phyloP scores from a whole-genome alignment of 2,329 filamentous ascomycete species.

The Aspergillus flavus region DNA sequence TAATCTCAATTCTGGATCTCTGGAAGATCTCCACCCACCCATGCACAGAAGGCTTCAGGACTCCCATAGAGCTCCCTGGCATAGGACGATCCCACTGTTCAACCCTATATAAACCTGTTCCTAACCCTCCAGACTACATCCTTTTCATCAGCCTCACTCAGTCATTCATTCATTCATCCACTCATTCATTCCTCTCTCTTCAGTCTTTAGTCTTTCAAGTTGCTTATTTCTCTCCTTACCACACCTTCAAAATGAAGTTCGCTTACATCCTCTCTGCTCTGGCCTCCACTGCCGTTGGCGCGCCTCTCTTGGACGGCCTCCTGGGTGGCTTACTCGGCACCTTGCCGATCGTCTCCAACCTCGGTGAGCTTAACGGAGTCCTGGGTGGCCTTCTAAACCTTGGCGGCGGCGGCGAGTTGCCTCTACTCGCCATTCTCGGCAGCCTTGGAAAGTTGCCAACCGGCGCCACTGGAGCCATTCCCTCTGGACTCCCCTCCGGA shows the following conservation, averaged over 20 bases:
- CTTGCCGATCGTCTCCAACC: background rate
- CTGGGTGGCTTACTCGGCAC: background rate
- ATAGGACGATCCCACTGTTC: background rate
- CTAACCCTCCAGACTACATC: background rate
- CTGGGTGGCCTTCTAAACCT: background rate
- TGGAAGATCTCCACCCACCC: background rate
- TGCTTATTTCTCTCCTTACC: background rate
- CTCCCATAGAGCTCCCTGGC: accelerated
- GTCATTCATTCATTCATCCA: background rate
- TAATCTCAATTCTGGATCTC: background rate
- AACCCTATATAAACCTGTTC: background rate
- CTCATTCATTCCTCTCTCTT: no score
- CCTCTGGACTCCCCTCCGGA: background rate
- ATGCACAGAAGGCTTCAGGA: background rate
- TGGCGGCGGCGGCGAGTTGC: background rate
- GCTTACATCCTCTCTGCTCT: background rate
- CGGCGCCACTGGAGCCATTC: background rate
- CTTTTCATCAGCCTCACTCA: background rate
- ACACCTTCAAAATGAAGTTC: background rate
- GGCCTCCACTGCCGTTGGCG: background rate
- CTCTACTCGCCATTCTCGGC: background rate
- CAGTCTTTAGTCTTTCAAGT: background rate
- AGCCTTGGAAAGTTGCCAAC: background rate
- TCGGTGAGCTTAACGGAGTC: background rate
- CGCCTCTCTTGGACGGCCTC: background rate